phyloP scores from a whole-genome alignment of 176 grass and related monocot species.

The Aegilops umbellulata region DNA sequence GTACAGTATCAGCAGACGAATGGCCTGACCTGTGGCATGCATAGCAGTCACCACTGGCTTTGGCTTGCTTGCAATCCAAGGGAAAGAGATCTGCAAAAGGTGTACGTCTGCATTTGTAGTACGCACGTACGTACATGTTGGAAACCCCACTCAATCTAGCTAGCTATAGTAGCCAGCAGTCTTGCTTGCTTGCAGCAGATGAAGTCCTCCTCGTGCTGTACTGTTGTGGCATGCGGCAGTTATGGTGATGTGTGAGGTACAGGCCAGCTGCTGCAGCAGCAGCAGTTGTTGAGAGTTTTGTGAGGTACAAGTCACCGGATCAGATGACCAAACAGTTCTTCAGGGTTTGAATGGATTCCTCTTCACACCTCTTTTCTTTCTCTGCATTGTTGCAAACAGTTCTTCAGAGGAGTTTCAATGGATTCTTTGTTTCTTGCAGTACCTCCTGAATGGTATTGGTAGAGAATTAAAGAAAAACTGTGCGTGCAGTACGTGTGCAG shows the following conservation, averaged over 20 bases:
- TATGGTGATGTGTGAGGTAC: conserved; percentile 30
- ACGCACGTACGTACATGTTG: conserved; percentile 3
- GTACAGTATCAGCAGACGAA: not conserved
- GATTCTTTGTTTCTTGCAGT: not conserved
- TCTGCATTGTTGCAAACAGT: not conserved
- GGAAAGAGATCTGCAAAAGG: conserved; percentile 21
- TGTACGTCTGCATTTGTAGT: conserved; percentile 1
- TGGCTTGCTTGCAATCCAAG: conserved; percentile 44
- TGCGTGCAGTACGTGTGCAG: not conserved
- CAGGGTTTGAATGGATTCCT: not conserved
- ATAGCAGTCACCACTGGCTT: not conserved
- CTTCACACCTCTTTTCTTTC: not conserved
- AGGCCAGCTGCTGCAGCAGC: not conserved
- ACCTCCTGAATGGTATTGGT: not conserved
- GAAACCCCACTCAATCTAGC: conserved; percentile 42
- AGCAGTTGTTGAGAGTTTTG: not conserved
- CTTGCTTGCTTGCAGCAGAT: not conserved
- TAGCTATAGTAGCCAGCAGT: conserved; percentile 11
- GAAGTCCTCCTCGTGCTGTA: not conserved
- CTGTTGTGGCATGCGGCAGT: conserved; percentile 18
- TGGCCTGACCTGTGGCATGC: too few species aligned
- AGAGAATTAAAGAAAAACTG: not conserved
- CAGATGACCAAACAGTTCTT: not conserved
- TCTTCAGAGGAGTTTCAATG: not conserved
- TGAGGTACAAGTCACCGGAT: too few species aligned